Evolutionary conservation across 805 yeast species (phyloP), one percentile per base, ranked within the genome.

Genomic region (Hanseniaspora lachancei): DNA sequence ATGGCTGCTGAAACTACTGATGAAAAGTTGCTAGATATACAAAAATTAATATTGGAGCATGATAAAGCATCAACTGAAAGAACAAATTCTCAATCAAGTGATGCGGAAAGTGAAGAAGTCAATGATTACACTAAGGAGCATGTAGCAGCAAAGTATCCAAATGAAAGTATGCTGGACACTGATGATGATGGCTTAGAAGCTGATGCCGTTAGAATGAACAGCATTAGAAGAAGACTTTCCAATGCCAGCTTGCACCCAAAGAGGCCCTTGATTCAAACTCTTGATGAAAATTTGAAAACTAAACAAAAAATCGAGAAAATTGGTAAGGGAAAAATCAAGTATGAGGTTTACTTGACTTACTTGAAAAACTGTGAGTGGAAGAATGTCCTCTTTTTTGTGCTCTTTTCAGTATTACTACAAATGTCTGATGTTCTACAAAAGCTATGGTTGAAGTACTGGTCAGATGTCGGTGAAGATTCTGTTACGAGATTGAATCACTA

Each of bases 381-480:
- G 1, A 82, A 84, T 32, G 76, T 76, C n/a, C n/a, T 66, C 15
- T 55, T 71, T 1, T 66, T 73, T 49, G 61, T 80, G 59, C 61
- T 67, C 43, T 58, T 67, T 43, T 59, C 74, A 63, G 60, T 72
- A 60, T 21, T 68, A 29, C 58, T 69, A 3, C 71, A 74, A 18
- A 66, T 76, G 15, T 63, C 68, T 48, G 68, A 69, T 35, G 61
- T 72, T 29, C 68, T 70, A 8, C 78, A 79, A 47, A 80, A 77
- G 63, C 78, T 78, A 62, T 81, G 86, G 82, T 70, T 83, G 60
- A 82, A 82, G 60, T 71, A 75, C 58, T 83, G 89, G 89, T 78
- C 88, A 0, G 86, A 82, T 60, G 66, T 70, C 13, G 69, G 71
- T 42, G 69, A 69, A 36, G 72, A 71, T 34, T 60, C 66, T 49